Conservation (phyloP, 108 stramenopile species). For the Nannochloropsis oceanica region DNA sequence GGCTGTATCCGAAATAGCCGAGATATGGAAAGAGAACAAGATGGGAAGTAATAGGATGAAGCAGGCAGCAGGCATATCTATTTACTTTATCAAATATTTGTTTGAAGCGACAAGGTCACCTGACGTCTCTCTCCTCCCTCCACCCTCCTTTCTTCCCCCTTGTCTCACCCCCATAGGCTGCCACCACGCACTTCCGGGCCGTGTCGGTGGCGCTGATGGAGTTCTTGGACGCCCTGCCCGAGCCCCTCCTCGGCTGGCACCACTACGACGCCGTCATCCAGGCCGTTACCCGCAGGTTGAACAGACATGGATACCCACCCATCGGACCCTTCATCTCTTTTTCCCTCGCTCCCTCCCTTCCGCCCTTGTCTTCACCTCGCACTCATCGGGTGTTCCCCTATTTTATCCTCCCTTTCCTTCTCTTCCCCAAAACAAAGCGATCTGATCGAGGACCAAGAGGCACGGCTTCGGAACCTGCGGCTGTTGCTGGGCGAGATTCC, state of each 20-base stretch:
- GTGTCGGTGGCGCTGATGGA: background rate
- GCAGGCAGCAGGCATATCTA: background rate
- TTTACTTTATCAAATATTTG: background rate
- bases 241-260: background rate
- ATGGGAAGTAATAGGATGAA: background rate
- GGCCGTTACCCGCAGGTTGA: background rate
- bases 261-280: background rate
- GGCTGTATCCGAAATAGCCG: background rate
- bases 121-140: no score
- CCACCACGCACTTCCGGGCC: background rate
- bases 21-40: background rate
- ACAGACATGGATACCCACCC: background rate
- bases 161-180: background rate
- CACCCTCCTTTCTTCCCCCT: background rate
- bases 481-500: background rate
- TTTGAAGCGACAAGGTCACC: no score
- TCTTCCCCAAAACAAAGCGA: background rate
- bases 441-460: background rate
- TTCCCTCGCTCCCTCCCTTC: background rate
- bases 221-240: background rate
- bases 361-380: background rate
- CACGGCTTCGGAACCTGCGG: background rate
- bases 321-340: background rate
- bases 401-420: background rate
- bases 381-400: background rate